Base-by-base conservation (phyloP, 805 yeast species). In the Schwanniomyces occidentalis region DNA sequence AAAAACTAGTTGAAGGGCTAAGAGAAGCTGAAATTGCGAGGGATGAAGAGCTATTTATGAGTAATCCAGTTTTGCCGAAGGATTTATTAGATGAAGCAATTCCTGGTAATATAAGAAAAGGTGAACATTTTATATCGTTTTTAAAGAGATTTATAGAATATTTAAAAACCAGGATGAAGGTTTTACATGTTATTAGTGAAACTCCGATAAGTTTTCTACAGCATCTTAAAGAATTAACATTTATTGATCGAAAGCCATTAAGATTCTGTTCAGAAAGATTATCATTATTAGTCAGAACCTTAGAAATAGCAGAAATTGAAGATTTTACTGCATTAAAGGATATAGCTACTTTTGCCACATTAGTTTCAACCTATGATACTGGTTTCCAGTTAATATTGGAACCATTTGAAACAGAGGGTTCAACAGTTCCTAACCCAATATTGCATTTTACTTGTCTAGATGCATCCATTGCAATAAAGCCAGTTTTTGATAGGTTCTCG, bases 401-500 rank as follows among this genome's bases (percentile, higher is more conserved):
- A 56, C 99, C 99, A 0, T 93, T 81, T 61, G 99, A 93, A 57
- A 83, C 95, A 0, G 93, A 89, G 55, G 89, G 90, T 3, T 76
- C 85, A 5, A 89, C 96, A 0, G 99, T 95, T 19, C 99, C 99
- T 0, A 93, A 93, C 58, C 99, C 99, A 1, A 85, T 93, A 4
- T 62, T 93, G 51, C 82, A 91, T 50, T 90, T 93, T 57, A 83
- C 96, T 0, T 93, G 99, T 65, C 69, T 93, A 30, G 99, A 93
- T 65, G 99, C 99, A 0, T 88, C 97, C 1, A 93, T 93, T 48
- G 98, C 98, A 3, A 93, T 93, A 46, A 93, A 89, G 54, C 99
- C 99, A 0, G 89, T 93, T 0, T 91, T 93, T 66, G 99, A 93
- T 33, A 74, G 90, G 40, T 93, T 91, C 52, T 81, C 87, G 6